A percentile compares a stretch with the other conserved stretches of the same genome.
phyloP scores from a whole-genome alignment of 176 grass and related monocot species.

The Eragrostis nindensis region DNA sequence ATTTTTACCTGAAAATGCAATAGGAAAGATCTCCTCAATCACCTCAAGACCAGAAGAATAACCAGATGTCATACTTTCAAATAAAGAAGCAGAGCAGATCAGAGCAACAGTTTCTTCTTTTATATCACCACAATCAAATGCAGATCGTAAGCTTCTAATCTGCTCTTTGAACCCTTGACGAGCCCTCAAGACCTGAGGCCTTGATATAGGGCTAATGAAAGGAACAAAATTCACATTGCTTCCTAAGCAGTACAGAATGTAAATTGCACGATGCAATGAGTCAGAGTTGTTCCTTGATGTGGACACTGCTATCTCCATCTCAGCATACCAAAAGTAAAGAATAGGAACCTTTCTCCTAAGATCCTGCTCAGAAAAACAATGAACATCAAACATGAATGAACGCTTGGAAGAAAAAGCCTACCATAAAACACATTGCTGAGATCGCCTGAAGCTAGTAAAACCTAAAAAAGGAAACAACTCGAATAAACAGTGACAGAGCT shows the following conservation, averaged over 20 bases:
- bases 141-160: conserved; percentile 65
- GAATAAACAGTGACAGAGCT: conserved; percentile 8
- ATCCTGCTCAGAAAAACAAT: conserved; percentile 59
- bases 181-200: conserved; percentile 76
- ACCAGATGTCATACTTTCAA: conserved; percentile 80
- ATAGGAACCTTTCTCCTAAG: conserved; percentile 70
- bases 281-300: conserved; percentile 56
- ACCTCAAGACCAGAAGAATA: conserved; percentile 77
- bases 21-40: conserved; percentile 72
- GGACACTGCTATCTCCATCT: conserved; percentile 64
- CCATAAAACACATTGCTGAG: not conserved
- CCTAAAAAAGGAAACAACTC: not conserved
- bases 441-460: not conserved
- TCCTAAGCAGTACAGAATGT: conserved; percentile 87
- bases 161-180: conserved; percentile 96
- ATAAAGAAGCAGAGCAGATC: conserved; percentile 83
- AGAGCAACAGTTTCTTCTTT: conserved; percentile 80
- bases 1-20: conserved; percentile 71
- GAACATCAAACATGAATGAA: not conserved
- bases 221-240: conserved; percentile 72
- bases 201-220: conserved; percentile 57
- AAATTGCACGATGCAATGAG: conserved; percentile 63
- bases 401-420: not conserved
- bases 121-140: conserved; percentile 52
- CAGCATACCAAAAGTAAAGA: conserved; percentile 88